Evolutionary conservation across 2,329 filamentous ascomycete genomes (phyloP).

Genomic region (Diaporthe sp.): DNA sequence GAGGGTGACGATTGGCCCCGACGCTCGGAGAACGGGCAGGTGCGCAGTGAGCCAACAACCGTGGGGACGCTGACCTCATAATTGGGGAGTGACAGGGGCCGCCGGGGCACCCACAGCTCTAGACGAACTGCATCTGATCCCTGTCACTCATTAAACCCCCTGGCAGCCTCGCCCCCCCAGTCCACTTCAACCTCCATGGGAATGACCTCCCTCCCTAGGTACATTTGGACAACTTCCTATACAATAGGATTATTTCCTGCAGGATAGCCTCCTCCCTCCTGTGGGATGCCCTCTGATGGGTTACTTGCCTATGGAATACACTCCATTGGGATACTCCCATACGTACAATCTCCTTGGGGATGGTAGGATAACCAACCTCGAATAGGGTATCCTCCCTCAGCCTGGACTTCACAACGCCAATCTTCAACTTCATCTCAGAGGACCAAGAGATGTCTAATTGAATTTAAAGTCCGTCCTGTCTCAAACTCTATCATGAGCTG

Average conservation of each 20-base stretch:
- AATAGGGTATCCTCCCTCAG: not conserved
- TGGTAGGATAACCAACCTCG: too few relatives aligned
- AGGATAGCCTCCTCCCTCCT: too few relatives aligned
- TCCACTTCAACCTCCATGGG: not conserved
- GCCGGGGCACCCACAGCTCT: not conserved
- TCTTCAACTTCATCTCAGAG: not conserved
- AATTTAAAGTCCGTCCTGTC: not conserved
- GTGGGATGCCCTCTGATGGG: too few relatives aligned
- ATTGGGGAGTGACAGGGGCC: constrained; percentile 4
- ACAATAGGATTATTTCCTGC: not conserved
- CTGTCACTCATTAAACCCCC: constrained; percentile 14
- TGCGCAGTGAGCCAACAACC: constrained; percentile 14
- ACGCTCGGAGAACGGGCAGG: constrained; percentile 17
- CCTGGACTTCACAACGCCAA: not conserved
- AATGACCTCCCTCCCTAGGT: too few relatives aligned
- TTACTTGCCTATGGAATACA: not conserved
- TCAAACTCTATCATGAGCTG: not conserved
- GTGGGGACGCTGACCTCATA: constrained; percentile 33
- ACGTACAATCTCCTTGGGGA: not conserved
- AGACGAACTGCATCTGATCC: constrained; percentile 29
- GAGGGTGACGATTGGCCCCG: constrained; percentile 17
- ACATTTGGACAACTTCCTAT: not conserved
- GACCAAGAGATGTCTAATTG: not conserved
- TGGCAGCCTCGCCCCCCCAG: not conserved
- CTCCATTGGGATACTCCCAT: not conserved